A percentile compares a stretch with the other conserved stretches of the same genome.
These are phyloP conservation scores for Myochromella boudieri DNA, from an alignment of 768 basidiomycete species.

Conservation along the genomic window DNA sequence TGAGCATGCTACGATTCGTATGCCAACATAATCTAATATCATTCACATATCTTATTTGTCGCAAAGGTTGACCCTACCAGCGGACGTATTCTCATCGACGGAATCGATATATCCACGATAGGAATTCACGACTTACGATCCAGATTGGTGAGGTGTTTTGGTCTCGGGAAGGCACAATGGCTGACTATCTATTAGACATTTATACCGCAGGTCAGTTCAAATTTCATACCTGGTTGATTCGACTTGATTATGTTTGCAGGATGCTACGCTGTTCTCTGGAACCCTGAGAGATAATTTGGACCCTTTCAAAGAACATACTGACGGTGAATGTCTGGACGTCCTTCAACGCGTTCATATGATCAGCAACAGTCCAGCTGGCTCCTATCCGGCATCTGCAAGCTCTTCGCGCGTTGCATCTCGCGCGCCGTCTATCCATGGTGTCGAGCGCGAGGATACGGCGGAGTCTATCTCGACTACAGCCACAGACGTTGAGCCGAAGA, in stretches of 20 bases:
- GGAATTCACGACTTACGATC: conserved; percentile 84
- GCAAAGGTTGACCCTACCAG: conserved; percentile 67
- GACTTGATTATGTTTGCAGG: conserved; percentile 27
- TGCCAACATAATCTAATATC: conserved; percentile 23
- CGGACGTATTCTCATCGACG: conserved; percentile 82
- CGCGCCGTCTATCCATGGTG: conserved; percentile 37
- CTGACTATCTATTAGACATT: conserved; percentile 56
- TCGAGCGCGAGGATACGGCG: conserved; percentile 37
- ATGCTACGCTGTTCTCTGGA: conserved; percentile 79
- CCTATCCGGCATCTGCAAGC: conserved; percentile 45
- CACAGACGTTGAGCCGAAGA: conserved; percentile 59
- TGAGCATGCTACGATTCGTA: conserved; percentile 83
- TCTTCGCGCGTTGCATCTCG: conserved; percentile 47
- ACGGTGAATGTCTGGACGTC: conserved; percentile 78
- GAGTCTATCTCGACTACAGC: conserved; percentile 41
- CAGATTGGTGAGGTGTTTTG: conserved; percentile 49
- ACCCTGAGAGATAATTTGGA: conserved; percentile 75
- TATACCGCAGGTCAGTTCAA: conserved; percentile 56
- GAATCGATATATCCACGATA: conserved; percentile 84
- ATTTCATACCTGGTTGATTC: no score
- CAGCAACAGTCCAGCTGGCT: conserved; percentile 46
- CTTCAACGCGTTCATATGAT: conserved; percentile 82
- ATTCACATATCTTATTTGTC: conserved; percentile 3
- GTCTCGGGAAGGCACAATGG: conserved; percentile 1
- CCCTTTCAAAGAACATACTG: conserved; percentile 80